phyloP scores from a whole-genome alignment of 306 rosid species.

The Ormosia emarginata region DNA sequence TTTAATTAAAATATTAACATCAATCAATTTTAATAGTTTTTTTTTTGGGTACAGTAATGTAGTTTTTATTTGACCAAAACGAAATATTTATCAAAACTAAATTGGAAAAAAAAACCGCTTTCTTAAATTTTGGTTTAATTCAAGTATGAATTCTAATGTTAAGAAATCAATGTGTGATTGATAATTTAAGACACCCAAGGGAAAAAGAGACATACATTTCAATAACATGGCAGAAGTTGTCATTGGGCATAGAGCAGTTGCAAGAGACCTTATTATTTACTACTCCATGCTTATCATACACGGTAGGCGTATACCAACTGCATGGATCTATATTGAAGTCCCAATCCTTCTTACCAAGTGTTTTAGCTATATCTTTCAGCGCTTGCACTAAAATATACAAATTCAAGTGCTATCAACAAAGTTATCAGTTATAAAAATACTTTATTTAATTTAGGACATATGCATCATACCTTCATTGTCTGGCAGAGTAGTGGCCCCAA shows the following conservation, averaged over 20 bases:
- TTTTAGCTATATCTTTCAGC: constrained; percentile 32
- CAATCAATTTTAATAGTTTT: too few relatives aligned
- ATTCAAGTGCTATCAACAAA: background rate
- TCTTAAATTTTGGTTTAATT: too few relatives aligned
- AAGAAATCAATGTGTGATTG: too few relatives aligned
- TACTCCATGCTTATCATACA: rapidly evolving
- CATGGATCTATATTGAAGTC: constrained; percentile 43
- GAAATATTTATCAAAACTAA: too few relatives aligned
- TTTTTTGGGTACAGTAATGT: too few relatives aligned
- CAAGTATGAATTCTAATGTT: too few relatives aligned
- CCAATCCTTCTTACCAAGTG: constrained; percentile 45
- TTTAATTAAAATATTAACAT: too few relatives aligned
- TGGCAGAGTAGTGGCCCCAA: background rate
- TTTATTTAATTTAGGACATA: background rate
- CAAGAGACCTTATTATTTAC: constrained; percentile 17
- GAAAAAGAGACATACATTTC: constrained; percentile 32
- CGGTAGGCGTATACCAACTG: background rate
- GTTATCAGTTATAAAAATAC: background rate
- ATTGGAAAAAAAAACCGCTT: too few relatives aligned
- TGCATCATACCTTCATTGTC: background rate
- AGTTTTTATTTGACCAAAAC: too few relatives aligned
- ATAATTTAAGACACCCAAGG: background rate
- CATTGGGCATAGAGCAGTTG: constrained; percentile 18
- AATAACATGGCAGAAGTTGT: constrained; percentile 42
- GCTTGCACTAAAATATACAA: constrained; percentile 24